phyloP scores from a whole-genome alignment of 1,139 yeast genomes.

The Yamadazyma triangularis region DNA sequence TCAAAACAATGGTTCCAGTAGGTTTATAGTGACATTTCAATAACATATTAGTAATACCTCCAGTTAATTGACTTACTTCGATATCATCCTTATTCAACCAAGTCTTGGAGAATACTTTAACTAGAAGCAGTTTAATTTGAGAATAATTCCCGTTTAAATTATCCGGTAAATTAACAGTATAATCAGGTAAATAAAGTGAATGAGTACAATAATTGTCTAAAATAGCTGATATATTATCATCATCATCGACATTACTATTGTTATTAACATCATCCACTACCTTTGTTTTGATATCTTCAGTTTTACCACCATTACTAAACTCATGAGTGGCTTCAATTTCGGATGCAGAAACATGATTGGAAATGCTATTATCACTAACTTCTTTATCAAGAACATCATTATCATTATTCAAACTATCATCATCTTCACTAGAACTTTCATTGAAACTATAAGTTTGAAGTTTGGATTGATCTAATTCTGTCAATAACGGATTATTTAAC shows the following conservation, averaged over 20 bases:
- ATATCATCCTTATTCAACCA: constrained; percentile 27
- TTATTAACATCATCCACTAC: no score
- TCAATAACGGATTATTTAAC: constrained; percentile 40
- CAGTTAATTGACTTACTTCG: constrained; percentile 47
- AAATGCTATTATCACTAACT: background rate
- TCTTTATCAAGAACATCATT: constrained; percentile 1
- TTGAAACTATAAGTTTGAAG: background rate
- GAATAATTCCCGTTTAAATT: constrained; percentile 25
- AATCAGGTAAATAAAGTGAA: constrained; percentile 38
- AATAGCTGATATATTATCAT: constrained; percentile 13
- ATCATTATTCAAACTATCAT: constrained; percentile 12
- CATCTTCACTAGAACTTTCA: constrained; percentile 19
- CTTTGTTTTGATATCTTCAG: background rate
- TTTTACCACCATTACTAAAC: constrained; percentile 1
- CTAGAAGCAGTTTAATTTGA: constrained; percentile 30
- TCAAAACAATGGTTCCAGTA: constrained; percentile 42
- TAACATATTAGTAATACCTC: constrained; percentile 79
- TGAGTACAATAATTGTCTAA: constrained; percentile 27
- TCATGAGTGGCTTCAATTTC: background rate
- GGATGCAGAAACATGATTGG: background rate
- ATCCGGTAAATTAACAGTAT: constrained; percentile 28
- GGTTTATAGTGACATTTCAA: constrained; percentile 42
- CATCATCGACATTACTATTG: constrained; percentile 1
- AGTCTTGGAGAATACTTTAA: constrained; percentile 27
- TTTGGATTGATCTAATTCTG: constrained; percentile 19